phyloP scores from a whole-genome alignment of 1,139 yeast genomes.

The Lodderomyces margitis region DNA sequence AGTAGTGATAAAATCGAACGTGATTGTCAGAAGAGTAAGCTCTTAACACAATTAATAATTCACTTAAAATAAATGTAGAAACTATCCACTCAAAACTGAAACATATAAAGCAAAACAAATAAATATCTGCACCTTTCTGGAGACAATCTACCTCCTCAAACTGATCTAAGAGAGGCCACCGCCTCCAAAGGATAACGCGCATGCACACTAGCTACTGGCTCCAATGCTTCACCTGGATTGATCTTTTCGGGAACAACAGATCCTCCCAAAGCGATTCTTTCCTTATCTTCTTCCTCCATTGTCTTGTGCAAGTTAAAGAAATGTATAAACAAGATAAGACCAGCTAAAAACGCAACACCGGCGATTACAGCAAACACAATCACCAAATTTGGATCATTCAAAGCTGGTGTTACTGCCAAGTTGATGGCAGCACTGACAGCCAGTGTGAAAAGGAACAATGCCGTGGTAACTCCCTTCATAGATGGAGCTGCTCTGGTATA shows the following conservation, averaged over 20 bases:
- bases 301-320: constrained; percentile 53
- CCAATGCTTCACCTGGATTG: constrained; percentile 2
- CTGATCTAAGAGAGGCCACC: background rate
- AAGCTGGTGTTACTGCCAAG: constrained; percentile 54
- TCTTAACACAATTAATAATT: no score
- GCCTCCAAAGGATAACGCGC: background rate
- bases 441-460: constrained; percentile 58
- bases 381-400: constrained; percentile 52
- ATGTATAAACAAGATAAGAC: constrained; percentile 41
- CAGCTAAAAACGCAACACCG: constrained; percentile 43
- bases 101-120: no score
- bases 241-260: constrained; percentile 1
- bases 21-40: no score
- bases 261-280: constrained; percentile 21
- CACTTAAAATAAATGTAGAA: no score
- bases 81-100: background rate
- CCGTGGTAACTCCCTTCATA: constrained; percentile 69
- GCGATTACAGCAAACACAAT: constrained; percentile 56
- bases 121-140: no score
- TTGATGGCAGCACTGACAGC: constrained; percentile 61
- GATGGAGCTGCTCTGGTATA: constrained; percentile 66
- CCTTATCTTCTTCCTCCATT: constrained; percentile 45
- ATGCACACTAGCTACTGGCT: background rate
- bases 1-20: no score
- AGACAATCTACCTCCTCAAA: background rate